A percentile compares a stretch with the other conserved stretches of the same genome.
Conservation (phyloP, 2,329 filamentous ascomycete genomes). For the Epicoccum sorghinum region DNA sequence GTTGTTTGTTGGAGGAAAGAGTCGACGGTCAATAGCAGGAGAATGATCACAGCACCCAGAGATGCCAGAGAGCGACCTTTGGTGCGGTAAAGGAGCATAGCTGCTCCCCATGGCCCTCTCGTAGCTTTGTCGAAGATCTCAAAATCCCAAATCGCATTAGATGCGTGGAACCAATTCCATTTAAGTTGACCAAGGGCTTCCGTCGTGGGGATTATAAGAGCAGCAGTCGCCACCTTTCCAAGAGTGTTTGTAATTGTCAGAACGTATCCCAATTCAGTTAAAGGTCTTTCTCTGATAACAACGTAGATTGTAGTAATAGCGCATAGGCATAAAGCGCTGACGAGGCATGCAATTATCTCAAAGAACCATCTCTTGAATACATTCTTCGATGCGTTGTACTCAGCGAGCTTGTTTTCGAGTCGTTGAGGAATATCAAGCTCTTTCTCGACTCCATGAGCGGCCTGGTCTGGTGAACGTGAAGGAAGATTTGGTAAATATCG, state of each 20-base stretch:
- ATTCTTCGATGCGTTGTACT: constrained; percentile 29
- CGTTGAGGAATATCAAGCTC: constrained; percentile 24
- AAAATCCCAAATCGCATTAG: constrained; percentile 33
- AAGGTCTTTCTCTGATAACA: constrained; percentile 39
- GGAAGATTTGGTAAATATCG: no score
- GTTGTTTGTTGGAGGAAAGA: constrained; percentile 40
- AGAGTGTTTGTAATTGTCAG: constrained; percentile 24
- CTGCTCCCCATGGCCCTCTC: constrained; percentile 28
- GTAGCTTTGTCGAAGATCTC: constrained; percentile 43
- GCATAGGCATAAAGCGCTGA: constrained; percentile 41
- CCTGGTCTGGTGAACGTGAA: no score
- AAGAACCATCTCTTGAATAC: constrained; percentile 34
- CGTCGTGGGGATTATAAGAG: constrained; percentile 32
- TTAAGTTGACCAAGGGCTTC: constrained; percentile 43
- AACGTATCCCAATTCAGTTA: constrained; percentile 17
- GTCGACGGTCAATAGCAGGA: constrained; percentile 28
- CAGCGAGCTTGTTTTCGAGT: constrained; percentile 30
- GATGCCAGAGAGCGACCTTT: constrained; percentile 24
- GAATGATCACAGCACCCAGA: neutral
- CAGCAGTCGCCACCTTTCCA: constrained; percentile 33
- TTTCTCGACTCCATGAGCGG: no score
- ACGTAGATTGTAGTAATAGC: constrained; percentile 43
- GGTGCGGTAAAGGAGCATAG: constrained; percentile 23
- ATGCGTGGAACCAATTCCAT: constrained; percentile 37
- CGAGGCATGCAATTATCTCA: constrained; percentile 35